Base-by-base conservation (phyloP, 345 rosid species). In the Syzygium jambos region DNA sequence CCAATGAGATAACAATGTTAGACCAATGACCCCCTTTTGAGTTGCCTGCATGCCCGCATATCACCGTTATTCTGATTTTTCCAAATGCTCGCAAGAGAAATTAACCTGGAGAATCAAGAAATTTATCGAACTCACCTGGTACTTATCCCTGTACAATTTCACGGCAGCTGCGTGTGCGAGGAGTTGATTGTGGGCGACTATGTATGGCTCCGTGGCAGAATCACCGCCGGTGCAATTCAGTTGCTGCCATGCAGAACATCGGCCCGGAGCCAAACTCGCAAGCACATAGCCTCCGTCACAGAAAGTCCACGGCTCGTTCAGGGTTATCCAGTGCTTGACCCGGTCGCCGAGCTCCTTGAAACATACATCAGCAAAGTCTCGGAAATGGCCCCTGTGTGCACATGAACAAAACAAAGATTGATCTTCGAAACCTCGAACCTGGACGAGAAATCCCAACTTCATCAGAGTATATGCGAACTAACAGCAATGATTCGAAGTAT, bases 291-390 rank as follows among this genome's bases (percentile, higher is more conserved):
- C 94, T 4, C 53, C 84, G 0, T 1, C 5, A 16, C 86, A 46
- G 34, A 25, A 89, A 27, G 46, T 54, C 85, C 30, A 59, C 27
- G 95, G 95, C 86, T 93, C 94, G n/a, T 92, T 93, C 38, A 92
- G 13, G n/a, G 95, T 93, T 19, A 88, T 89, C 95, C 95, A 93
- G 51, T 89, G 92, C 86, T 93, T 91, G 1, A 93, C 94, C 68
- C 92, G 52, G 30, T 93, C 93, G 0, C 95, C 94, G 17, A 93
- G 92, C 23, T 87, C 86, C 11, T 85, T 23, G 61, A 93, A 93
- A n/a, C 94, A 93, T 11, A 90, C 38, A 4, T 86, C 91, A n/a
- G 85, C 90, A 30, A 84, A 93, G 49, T 89, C 91, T 29, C 87
- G 59, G 34, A 90, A 93, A 90, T 93, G 91, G 30, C 87, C 87